phyloP scores from a whole-genome alignment of 176 grass and related monocot species.

The Zea mays region Zm-B73-REFERENCE-NAM-5.0 NC_050097.1:198116501-198117000 shows the following conservation, averaged over 20 bases:
- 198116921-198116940: conserved; percentile 36
- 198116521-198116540: conserved; percentile 22
- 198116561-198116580: conserved; percentile 66
- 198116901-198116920: conserved; percentile 57
- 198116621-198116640: conserved; percentile 47
- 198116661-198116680: conserved; percentile 47
- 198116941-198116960: not conserved
- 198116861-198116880: conserved; percentile 63
- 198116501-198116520: conserved; percentile 32
- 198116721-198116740: conserved; percentile 44
- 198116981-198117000: not conserved
- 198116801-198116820: conserved; percentile 44
- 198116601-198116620: conserved; percentile 58
- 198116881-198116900: conserved; percentile 57
- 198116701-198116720: conserved; percentile 8
- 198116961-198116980: not conserved
- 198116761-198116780: conserved; percentile 44
- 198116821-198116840: conserved; percentile 34
- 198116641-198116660: conserved; percentile 46
- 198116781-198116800: conserved; percentile 42
- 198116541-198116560: conserved; percentile 66
- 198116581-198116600: conserved; percentile 96
- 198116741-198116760: not conserved
- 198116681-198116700: conserved; percentile 35
- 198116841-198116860: conserved; percentile 60